Evolutionary conservation across 2,329 filamentous ascomycete genomes (phyloP).

Genomic region (Myriosclerotinia duriaeana): DNA sequence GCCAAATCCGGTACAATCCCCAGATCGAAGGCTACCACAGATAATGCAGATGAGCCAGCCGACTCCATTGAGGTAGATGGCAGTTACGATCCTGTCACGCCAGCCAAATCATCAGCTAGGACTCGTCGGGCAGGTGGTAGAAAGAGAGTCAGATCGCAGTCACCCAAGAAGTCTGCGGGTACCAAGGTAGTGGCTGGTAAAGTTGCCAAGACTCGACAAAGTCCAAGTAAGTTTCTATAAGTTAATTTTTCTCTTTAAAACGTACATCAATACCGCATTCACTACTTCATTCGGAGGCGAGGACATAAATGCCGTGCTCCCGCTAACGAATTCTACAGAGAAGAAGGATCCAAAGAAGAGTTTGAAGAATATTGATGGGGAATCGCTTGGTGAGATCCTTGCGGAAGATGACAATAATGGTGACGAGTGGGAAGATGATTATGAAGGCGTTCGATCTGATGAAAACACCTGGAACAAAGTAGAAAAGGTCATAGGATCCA

Average conservation of each 20-base stretch:
- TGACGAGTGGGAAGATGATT: background rate
- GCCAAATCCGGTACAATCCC: background rate
- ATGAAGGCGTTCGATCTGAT: background rate
- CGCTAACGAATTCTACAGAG: background rate
- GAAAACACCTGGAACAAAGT: background rate
- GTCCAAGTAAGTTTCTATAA: background rate
- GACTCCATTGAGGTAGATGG: constrained; percentile 2
- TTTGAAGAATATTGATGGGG: background rate
- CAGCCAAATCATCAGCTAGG: background rate
- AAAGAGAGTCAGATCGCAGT: background rate
- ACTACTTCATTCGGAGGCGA: background rate
- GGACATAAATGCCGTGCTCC: background rate
- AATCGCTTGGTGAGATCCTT: background rate
- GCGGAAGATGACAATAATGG: constrained; percentile 3
- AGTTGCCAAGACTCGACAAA: background rate
- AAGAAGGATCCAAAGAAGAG: background rate
- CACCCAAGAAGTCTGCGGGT: background rate
- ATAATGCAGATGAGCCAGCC: background rate
- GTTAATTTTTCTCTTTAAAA: background rate
- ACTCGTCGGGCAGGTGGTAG: background rate
- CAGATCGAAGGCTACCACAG: background rate
- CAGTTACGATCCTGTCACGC: background rate
- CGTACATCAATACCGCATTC: background rate
- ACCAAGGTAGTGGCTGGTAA: background rate
- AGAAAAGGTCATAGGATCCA: constrained; percentile 1